Evolutionary conservation across 805 yeast species (phyloP), one percentile per base, ranked within the genome.

Genomic region (Cyberlindnera meyerae): DNA sequence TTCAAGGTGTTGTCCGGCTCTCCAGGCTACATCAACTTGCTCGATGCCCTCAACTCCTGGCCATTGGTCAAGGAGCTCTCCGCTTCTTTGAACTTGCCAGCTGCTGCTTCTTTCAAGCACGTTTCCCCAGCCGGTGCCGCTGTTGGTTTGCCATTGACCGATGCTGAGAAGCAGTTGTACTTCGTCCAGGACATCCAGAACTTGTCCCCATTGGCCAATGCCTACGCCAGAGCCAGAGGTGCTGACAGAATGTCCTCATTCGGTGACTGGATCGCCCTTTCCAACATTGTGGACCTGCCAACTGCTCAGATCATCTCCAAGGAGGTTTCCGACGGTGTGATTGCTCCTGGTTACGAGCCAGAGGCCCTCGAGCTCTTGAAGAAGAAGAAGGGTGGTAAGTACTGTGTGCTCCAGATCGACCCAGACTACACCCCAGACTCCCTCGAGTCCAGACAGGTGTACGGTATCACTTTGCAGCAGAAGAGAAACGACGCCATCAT

Each of bases 61-160:
- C 98, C 97, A 38, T 76, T 93, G 62, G 98, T 93, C 40, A 88
- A 88, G 70, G 98, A 93, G 70, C 78, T 93, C 53, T 82, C 93
- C 42, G 96, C 95, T 33, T 82, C 96, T 37, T 75, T 93, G 59
- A 85, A 85, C 64, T 75, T 93, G 55, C 98, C 98, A 34, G 98
- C 98, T 33, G 98, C 98, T 52, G 97, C 98, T 42, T 86, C 96
- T 24, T 93, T 93, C 71, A 93, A 93, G 73, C 98, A 93, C 65
- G 97, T 93, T 43, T 87, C 97, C 24, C 98, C 98, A 48, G 98
- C 98, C 20, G 98, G 98, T 66, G 95, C 80, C 32, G 98, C 98
- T 34, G 96, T 93, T 42, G 98, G 97, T 52, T 68, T 89, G 52
- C 98, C 98, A 48, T 73, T 93, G 54, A 59, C 82, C 31, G 98